Percentiles rank a stretch among this genome's conserved stretches.
phyloP scores from a whole-genome alignment of 257 asterid genomes.

The Solanum bukasovii region DNA sequence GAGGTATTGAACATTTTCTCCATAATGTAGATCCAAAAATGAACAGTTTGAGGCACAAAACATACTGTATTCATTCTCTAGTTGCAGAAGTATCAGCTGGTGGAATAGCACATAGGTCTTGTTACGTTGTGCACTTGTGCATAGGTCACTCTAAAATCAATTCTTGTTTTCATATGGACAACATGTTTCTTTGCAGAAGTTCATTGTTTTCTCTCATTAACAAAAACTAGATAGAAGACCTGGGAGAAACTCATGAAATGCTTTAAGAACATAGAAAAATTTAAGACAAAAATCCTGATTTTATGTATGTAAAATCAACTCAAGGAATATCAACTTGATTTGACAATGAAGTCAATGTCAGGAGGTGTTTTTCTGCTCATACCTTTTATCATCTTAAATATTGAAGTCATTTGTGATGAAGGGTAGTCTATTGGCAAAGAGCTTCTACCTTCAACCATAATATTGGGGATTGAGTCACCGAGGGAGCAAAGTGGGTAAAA shows the following conservation, averaged over 20 bases:
- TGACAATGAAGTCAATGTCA: neutral
- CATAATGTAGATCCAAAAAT: neutral
- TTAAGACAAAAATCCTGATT: neutral
- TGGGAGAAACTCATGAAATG: neutral
- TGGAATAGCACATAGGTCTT: neutral
- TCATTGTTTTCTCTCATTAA: neutral
- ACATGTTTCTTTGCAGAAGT: neutral
- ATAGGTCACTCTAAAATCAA: neutral
- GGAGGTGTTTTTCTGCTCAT: neutral
- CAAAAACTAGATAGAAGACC: neutral
- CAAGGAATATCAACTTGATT: neutral
- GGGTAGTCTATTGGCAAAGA: neutral
- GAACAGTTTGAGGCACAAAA: neutral
- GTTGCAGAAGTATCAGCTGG: neutral
- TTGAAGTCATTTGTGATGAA: neutral
- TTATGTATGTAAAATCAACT: neutral
- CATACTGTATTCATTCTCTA: neutral
- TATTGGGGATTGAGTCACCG: neutral
- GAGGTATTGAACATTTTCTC: slow-evolving; percentile 34
- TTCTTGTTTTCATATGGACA: neutral
- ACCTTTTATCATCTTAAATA: neutral
- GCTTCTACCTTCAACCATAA: neutral
- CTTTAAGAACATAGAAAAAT: neutral
- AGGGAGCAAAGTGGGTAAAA: neutral
- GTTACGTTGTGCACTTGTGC: neutral